Base-by-base conservation (phyloP, 257 asterid genomes). In the Ocimum tenuiflorum region DNA sequence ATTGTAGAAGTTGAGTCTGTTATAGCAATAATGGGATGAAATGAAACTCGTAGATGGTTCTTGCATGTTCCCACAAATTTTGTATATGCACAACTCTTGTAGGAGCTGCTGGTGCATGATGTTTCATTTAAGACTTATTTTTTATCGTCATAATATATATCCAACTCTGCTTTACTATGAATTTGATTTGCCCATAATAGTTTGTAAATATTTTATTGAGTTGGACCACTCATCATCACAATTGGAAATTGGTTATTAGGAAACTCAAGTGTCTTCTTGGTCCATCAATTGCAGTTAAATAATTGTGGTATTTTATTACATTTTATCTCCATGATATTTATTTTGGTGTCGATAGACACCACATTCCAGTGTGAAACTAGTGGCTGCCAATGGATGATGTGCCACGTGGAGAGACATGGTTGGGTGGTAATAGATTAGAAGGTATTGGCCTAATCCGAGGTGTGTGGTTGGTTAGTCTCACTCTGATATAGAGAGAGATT, bases 321-420 rank as follows among this genome's bases (percentile, higher is more conserved):
- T 31, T 4, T 31, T 31, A 31, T 4, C 36, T 1, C 6, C 5
- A 3, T 31, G 36, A 31, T 31, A 31, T 31, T 31, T 31, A 31
- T 31, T n/a, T n/a, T n/a, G n/a, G n/a, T n/a, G n/a, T n/a, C n/a
- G n/a, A n/a, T n/a, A n/a, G n/a, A n/a, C n/a, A n/a, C n/a, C n/a
- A n/a, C n/a, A n/a, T n/a, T n/a, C n/a, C n/a, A n/a, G n/a, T n/a
- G n/a, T n/a, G n/a, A n/a, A n/a, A n/a, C n/a, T n/a, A n/a, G n/a
- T n/a, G n/a, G n/a, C 53, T 46, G 73, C 8, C 63, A 66, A 35
- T 42, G 58, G 75, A 75, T 82, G 77, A 53, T 17, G 65, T 39
- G 33, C 60, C 83, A 83, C 86, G 85, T 76, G 94, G 86, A 78
- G 55, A 56, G 51, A 43, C 12, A 10, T 73, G 64, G 66, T 88